These are phyloP conservation scores for Talaromyces trachyspermus DNA, from an alignment of 495 filamentous ascomycete species.

Conservation along the genomic window DNA sequence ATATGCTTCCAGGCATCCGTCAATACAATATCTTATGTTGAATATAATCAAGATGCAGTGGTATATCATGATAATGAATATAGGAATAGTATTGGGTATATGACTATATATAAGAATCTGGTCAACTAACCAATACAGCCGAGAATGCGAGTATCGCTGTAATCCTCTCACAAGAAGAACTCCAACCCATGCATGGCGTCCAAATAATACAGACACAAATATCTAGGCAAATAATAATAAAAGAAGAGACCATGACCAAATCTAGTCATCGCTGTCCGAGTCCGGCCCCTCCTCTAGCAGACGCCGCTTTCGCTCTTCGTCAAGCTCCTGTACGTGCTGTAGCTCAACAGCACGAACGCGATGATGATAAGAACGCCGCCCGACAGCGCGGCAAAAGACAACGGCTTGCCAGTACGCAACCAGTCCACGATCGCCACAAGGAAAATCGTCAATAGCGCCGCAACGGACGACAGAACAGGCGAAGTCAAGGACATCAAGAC, in stretches of 20 bases:
- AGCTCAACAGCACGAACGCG: slow-evolving; percentile 79
- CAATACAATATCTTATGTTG: not conserved
- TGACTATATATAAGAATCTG: not conserved
- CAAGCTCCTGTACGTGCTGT: slow-evolving; percentile 91
- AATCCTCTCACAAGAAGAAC: not conserved
- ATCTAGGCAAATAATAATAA: not conserved
- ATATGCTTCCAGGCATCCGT: not conserved
- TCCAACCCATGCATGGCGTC: slow-evolving; percentile 1
- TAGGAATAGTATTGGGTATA: too few relatives aligned
- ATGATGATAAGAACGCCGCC: slow-evolving; percentile 82
- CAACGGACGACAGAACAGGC: slow-evolving; percentile 85
- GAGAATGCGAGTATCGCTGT: too few relatives aligned
- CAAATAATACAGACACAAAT: not conserved
- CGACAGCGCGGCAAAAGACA: slow-evolving; percentile 64
- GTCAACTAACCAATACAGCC: too few relatives aligned
- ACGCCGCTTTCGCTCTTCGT: slow-evolving; percentile 65
- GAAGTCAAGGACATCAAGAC: slow-evolving; percentile 87
- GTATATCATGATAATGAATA: too few relatives aligned
- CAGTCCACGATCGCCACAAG: slow-evolving; percentile 89
- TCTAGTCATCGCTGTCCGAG: slow-evolving; percentile 40
- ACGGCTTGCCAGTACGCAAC: slow-evolving; percentile 65
- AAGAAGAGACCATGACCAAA: not conserved
- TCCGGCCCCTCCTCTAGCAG: slow-evolving; percentile 33
- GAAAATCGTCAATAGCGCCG: slow-evolving; percentile 91
- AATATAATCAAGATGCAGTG: not conserved